These are phyloP conservation scores for Sanghuangporus baumii DNA, from an alignment of 1,284 basidiomycete species.

Conservation along the genomic window DNA sequence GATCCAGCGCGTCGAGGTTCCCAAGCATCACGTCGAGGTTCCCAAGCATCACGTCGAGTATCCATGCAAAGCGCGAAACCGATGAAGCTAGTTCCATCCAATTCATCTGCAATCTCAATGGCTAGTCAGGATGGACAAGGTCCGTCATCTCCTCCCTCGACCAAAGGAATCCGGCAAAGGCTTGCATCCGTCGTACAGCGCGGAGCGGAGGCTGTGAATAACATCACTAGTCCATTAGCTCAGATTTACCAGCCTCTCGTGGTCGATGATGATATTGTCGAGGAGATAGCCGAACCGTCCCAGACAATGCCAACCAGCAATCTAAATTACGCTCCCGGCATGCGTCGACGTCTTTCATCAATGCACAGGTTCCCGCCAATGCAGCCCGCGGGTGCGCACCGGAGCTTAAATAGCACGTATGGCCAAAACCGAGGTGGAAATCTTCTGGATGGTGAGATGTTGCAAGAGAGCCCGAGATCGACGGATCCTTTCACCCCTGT, in stretches of 20 bases:
- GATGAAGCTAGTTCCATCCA: constrained; percentile 6
- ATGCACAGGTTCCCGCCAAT: constrained; percentile 23
- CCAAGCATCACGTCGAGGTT: constrained; percentile 28
- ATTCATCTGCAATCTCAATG: constrained; percentile 10
- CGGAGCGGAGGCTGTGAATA: constrained; percentile 36
- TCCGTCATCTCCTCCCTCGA: constrained; percentile 23
- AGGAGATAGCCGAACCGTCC: constrained; percentile 13
- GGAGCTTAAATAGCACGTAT: constrained; percentile 10
- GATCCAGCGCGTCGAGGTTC: constrained; percentile 28
- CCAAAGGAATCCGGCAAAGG: constrained; percentile 33
- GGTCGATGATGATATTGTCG: constrained; percentile 40
- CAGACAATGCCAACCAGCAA: constrained; percentile 1
- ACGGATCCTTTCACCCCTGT: constrained; percentile 3
- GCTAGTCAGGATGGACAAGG: constrained; percentile 19
- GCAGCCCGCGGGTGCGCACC: constrained; percentile 7
- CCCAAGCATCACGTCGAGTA: constrained; percentile 28
- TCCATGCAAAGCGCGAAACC: constrained; percentile 15
- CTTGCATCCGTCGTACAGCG: constrained; percentile 42
- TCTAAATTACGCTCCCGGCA: constrained; percentile 53
- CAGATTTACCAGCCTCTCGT: constrained; percentile 66
- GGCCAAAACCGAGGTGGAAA: constrained; percentile 9
- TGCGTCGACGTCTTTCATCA: constrained; percentile 50
- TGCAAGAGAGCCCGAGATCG: constrained; percentile 8
- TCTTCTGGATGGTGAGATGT: constrained; percentile 7
- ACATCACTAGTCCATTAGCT: constrained; percentile 57